phyloP scores from a whole-genome alignment of 2,329 filamentous ascomycete genomes.

The Talaromyces islandicus region DNA sequence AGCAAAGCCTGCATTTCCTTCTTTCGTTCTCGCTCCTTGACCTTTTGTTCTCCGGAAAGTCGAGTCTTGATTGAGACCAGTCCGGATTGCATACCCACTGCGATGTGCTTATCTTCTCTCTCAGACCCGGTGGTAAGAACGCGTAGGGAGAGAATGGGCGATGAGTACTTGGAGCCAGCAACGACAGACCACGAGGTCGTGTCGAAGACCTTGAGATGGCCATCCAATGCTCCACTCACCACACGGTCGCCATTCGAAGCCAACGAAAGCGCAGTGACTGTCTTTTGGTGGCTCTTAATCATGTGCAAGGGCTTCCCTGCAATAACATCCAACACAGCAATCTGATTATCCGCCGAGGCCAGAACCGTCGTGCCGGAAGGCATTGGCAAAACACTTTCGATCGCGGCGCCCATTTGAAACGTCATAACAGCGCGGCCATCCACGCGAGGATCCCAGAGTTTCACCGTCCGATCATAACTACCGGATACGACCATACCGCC shows the following conservation, averaged over 20 bases:
- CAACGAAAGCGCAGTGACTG: constrained; percentile 78
- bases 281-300: constrained; percentile 95
- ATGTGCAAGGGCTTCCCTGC: constrained; percentile 81
- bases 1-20: constrained; percentile 80
- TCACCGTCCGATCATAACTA: constrained; percentile 90
- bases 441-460: constrained; percentile 84
- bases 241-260: constrained; percentile 76
- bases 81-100: constrained; percentile 90
- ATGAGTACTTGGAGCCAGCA: constrained; percentile 87
- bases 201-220: constrained; percentile 95
- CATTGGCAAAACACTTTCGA: constrained; percentile 84
- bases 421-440: constrained; percentile 70
- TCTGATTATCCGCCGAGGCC: constrained; percentile 75
- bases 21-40: constrained; percentile 67
- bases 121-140: constrained; percentile 65
- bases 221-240: constrained; percentile 83
- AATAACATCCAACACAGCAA: constrained; percentile 87
- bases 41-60: constrained; percentile 75
- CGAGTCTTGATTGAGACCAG: constrained; percentile 85
- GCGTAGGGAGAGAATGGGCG: constrained; percentile 77
- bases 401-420: constrained; percentile 85
- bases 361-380: constrained; percentile 80
- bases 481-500: constrained; percentile 76
- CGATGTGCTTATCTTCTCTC: constrained; percentile 82
- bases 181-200: constrained; percentile 93